Base-by-base conservation (phyloP, 805 yeast genomes). In the Priceomyces haplophilus region DNA sequence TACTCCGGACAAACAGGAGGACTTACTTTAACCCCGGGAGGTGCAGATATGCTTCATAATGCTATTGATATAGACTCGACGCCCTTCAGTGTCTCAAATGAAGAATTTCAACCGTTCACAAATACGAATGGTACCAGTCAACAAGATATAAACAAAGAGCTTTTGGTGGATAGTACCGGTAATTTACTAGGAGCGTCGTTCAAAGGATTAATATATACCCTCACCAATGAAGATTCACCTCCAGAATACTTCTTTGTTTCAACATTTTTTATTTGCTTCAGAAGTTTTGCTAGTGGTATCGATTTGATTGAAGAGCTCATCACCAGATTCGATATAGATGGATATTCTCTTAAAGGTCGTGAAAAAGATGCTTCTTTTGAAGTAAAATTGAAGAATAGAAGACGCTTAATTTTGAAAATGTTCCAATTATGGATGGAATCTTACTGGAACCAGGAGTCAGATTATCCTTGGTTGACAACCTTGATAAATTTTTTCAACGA, bases 401-500 rank as follows among this genome's bases (percentile, higher is more conserved):
- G 91, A 55, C 78, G 80, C 47, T 63, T 84, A 37, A 80, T 88
- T 31, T 79, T 83, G 50, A 79, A 77, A 49, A 72, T 84, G 59
- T 78, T 89, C 56, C 85, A 81, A 58, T 68, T 79, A 27, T 91
- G 99, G 99, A 65, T 91, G 61, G 95, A 88, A 61, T 83, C 93
- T 40, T 89, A 85, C 58, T 91, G 97, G 97, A 79, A 82, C 48
- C 78, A 76, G 37, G 71, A 74, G 34, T 42, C 62, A 4, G 96
- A 89, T 59, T 77, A 76, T 47, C 64, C 61, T 19, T 67, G 82
- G 31, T 64, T 89, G 36, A 79, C 93, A 10, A 83, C 88, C 0
- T 65, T 88, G 54, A 74, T 85, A 35, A 85, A 85, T 54, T 85
- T 88, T 56, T 82, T 87, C 55, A 86, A 85, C 58, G 95, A 86